Base-by-base conservation (phyloP, 2,329 filamentous ascomycete genomes). In the Aspergillus udagawae region DNA sequence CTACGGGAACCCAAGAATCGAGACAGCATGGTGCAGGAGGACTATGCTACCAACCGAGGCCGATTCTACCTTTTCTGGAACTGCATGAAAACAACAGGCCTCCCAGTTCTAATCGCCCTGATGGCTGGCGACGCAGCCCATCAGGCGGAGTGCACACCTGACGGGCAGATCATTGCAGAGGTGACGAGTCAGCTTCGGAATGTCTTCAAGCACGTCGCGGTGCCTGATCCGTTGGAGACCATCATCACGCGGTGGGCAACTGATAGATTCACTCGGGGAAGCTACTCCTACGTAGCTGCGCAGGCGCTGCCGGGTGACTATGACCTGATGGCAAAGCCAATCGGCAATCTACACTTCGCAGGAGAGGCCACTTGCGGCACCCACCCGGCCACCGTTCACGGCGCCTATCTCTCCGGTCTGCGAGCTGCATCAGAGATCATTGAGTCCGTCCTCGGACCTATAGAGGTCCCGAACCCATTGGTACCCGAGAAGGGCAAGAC, bases 21-120 rank as follows among this genome's bases (percentile, higher is more conserved):
- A 3, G 82, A 86, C 56, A 96, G 91, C 68, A 81, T 92, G 54
- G 80, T 86, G 48, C 91, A 95, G 67, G 83, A 84, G 52, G 90
- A 96, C 63, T 97, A 97, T 68, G 80, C 86, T 4, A 79, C 83
- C 3, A 87, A 86, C 60, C 86, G 93, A 53, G 93, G 93, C n/a
- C 88, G 92, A 25, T 96, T 96, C 75, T 99, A 97, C 68, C 85
- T 99, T 65, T 97, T 96, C 84, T 97, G 96, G 84, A 97, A 99
- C 67, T 91, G 92, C 54, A 88, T 92, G 59, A 90, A 91, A 65
- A 96, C 91, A 3, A 92, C 90, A 49, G 95, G 95, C 0, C 80
- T 96, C 38, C 94, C 90, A 1, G 91, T 92, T 52, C 81, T 97
- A 25, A 86, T 97, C 59, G 94, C 91, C 8, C 82, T 99, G 28